A percentile compares a stretch with the other conserved stretches of the same genome.
These are phyloP conservation scores for Scenedesmus sp. DNA, from an alignment of 163 green algal species.

Conservation along the genomic window DNA sequence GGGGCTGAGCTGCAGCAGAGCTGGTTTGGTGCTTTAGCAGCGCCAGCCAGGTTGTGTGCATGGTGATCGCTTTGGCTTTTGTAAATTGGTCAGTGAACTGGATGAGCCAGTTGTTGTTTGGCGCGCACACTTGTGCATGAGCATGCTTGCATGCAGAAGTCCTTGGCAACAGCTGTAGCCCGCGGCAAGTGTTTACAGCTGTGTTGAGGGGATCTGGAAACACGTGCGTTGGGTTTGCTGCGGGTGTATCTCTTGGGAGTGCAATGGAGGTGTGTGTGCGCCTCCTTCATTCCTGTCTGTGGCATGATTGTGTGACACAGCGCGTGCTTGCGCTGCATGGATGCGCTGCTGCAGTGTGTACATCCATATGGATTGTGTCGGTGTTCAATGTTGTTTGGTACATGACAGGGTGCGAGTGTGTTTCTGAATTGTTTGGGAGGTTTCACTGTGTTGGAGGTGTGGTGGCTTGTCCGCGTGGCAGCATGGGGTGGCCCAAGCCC, in stretches of 20 bases:
- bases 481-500: background rate
- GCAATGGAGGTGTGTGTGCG: constrained; percentile 5
- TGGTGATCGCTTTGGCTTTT: background rate
- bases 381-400: background rate
- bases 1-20: constrained; percentile 3
- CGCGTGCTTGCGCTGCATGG: background rate
- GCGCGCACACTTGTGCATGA: constrained; percentile 3
- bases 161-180: background rate
- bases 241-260: background rate
- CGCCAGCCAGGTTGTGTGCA: background rate
- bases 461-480: background rate
- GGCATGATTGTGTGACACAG: background rate
- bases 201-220: background rate
- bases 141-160: background rate
- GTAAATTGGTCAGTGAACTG: background rate
- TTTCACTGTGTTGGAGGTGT: background rate
- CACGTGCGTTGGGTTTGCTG: background rate
- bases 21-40: background rate
- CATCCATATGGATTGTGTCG: background rate
- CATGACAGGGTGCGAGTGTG: background rate
- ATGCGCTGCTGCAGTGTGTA: background rate
- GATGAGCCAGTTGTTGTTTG: background rate
- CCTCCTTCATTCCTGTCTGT: background rate
- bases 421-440: background rate
- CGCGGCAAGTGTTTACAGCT: background rate